These are phyloP conservation scores for Gossypium thurberi DNA, from an alignment of 345 rosid species.

Conservation along the genomic window DNA sequence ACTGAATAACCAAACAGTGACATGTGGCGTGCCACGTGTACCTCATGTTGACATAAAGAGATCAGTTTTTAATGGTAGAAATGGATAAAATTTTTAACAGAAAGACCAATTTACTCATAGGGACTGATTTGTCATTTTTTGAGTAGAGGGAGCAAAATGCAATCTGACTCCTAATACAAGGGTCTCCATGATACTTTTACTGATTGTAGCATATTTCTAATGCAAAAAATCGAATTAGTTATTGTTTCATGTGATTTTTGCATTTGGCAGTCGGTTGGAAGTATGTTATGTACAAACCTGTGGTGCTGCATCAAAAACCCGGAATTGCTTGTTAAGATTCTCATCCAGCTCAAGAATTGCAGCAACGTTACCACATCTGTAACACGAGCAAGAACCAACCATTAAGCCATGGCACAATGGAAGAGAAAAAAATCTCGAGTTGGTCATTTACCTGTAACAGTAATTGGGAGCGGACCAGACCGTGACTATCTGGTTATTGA, in stretches of 20 bases:
- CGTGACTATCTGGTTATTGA: slow-evolving; percentile 81
- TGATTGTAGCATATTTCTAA: not conserved
- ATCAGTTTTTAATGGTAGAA: too few relatives aligned
- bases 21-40: too few relatives aligned
- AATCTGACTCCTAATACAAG: too few relatives aligned
- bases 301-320: slow-evolving; percentile 94
- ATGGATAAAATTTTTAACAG: too few relatives aligned
- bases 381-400: slow-evolving; percentile 16
- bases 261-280: not conserved
- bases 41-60: too few relatives aligned
- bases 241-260: not conserved
- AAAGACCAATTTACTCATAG: too few relatives aligned
- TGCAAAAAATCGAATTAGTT: not conserved
- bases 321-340: slow-evolving; percentile 69
- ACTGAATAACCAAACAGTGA: too few relatives aligned
- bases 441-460: slow-evolving; percentile 69
- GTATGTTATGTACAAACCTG: slow-evolving; percentile 41
- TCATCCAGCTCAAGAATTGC: slow-evolving; percentile 87
- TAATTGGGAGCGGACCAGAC: slow-evolving; percentile 99
- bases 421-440: not conserved
- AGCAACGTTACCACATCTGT: slow-evolving; percentile 95
- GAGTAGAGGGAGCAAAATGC: too few relatives aligned
- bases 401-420: slow-evolving; percentile 2
- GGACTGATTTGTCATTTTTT: too few relatives aligned
- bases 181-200: too few relatives aligned